Conservation (phyloP, 305 asterid species). For the Salvia sclarea region DNA sequence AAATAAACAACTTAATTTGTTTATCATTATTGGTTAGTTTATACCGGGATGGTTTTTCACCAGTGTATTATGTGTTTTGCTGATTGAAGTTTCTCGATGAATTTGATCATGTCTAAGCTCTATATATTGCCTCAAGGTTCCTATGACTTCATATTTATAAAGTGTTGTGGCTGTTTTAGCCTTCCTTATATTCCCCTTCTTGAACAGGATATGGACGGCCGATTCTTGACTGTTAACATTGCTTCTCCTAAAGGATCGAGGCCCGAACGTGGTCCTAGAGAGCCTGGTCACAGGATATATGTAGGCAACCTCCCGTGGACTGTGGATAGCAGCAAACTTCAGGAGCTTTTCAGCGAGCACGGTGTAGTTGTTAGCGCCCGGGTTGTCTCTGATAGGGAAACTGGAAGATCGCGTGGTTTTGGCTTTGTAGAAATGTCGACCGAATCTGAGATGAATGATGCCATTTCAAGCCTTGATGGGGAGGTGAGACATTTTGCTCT, state of each 20-base stretch:
- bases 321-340: conserved; percentile 60
- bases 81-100: not conserved
- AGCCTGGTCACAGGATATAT: conserved; percentile 59
- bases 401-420: conserved; percentile 90
- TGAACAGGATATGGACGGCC: conserved; percentile 71
- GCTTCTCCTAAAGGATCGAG: conserved; percentile 83
- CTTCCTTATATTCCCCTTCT: not conserved
- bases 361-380: conserved; percentile 82
- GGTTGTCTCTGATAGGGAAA: conserved; percentile 73
- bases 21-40: not conserved
- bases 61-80: not conserved
- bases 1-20: not conserved
- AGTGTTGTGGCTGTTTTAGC: not conserved
- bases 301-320: conserved; percentile 92
- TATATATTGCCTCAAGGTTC: not conserved
- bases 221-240: conserved; percentile 71
- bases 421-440: conserved; percentile 84
- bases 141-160: not conserved
- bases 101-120: no score
- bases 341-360: conserved; percentile 73
- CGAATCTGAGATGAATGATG: conserved; percentile 76
- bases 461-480: conserved; percentile 88
- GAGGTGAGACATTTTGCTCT: conserved; percentile 46
- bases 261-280: conserved; percentile 65
- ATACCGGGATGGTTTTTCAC: not conserved